These are phyloP conservation scores for Mucuna pruriens DNA, from an alignment of 306 rosid species.

Conservation along the genomic window DNA sequence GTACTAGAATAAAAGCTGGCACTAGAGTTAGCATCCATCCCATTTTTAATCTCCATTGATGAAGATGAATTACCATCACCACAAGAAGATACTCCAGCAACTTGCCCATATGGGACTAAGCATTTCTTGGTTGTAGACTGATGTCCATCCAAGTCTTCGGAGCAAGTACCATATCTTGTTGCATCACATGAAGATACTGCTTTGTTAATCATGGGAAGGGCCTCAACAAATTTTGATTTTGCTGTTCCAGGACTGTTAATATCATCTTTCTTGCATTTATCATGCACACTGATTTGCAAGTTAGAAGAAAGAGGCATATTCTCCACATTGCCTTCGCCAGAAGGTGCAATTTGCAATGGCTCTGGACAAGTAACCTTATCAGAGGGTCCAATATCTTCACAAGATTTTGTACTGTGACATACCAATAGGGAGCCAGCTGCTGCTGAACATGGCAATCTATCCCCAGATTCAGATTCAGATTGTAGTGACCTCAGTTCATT, in stretches of 20 bases:
- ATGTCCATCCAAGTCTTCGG: constrained; percentile 41
- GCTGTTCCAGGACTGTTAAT: constrained; percentile 78
- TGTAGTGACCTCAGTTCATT: constrained; percentile 67
- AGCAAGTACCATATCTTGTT: constrained; percentile 32
- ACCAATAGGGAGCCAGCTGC: constrained; percentile 50
- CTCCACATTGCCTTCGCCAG: constrained; percentile 43
- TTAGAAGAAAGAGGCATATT: constrained; percentile 49
- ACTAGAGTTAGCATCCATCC: constrained; percentile 23
- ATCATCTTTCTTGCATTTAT: constrained; percentile 50
- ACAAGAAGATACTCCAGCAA: constrained; percentile 34
- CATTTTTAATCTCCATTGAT: constrained; percentile 34
- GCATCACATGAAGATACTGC: constrained; percentile 47
- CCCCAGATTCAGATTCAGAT: constrained; percentile 41
- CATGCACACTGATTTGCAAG: constrained; percentile 37
- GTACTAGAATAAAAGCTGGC: constrained; percentile 26
- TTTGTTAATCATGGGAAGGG: constrained; percentile 42
- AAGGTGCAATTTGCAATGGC: constrained; percentile 49
- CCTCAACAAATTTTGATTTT: constrained; percentile 68
- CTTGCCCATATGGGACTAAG: constrained; percentile 44
- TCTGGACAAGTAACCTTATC: constrained; percentile 47
- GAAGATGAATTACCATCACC: constrained; percentile 37
- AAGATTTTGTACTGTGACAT: constrained; percentile 42
- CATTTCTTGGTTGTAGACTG: constrained; percentile 36
- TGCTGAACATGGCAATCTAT: constrained; percentile 44
- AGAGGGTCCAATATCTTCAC: constrained; percentile 41